Conservation (phyloP, 2,329 filamentous ascomycete genomes). For the Penicillium sp. region DNA sequence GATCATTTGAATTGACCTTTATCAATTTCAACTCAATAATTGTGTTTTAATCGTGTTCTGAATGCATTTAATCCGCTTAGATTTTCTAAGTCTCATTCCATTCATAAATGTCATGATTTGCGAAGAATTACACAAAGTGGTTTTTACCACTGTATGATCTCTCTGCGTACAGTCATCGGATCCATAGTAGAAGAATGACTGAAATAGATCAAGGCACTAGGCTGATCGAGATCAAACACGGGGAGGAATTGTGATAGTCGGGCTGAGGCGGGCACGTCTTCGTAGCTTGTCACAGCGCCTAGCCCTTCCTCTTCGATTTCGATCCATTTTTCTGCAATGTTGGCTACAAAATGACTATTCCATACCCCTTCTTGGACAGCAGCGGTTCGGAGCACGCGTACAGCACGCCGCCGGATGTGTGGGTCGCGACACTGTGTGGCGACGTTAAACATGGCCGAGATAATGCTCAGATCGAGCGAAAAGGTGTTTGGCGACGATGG, state of each 20-base stretch:
- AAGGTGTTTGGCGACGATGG: slow-evolving; percentile 15
- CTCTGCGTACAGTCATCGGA: background rate
- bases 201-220: slow-evolving; percentile 2
- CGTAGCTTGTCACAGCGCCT: background rate
- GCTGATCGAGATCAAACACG: slow-evolving; percentile 3
- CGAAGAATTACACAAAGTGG: background rate
- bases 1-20: background rate
- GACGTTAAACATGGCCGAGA: slow-evolving; percentile 25
- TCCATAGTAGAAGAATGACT: background rate
- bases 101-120: background rate
- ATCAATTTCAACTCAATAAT: background rate
- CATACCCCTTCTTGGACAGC: slow-evolving; percentile 24
- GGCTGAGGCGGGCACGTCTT: slow-evolving; percentile 1
- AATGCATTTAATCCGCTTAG: background rate
- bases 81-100: background rate
- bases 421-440: slow-evolving; percentile 33
- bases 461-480: slow-evolving; percentile 31
- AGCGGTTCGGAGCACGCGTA: slow-evolving; percentile 23
- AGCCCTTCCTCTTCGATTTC: slow-evolving; percentile 22
- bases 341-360: slow-evolving; percentile 20
- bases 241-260: background rate
- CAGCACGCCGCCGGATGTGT: slow-evolving; percentile 25
- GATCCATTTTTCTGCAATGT: slow-evolving; percentile 21
- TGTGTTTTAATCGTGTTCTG: background rate
- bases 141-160: background rate